These are phyloP conservation scores for Ogataea allantospora DNA, from an alignment of 805 yeast species.

Conservation along the genomic window DNA sequence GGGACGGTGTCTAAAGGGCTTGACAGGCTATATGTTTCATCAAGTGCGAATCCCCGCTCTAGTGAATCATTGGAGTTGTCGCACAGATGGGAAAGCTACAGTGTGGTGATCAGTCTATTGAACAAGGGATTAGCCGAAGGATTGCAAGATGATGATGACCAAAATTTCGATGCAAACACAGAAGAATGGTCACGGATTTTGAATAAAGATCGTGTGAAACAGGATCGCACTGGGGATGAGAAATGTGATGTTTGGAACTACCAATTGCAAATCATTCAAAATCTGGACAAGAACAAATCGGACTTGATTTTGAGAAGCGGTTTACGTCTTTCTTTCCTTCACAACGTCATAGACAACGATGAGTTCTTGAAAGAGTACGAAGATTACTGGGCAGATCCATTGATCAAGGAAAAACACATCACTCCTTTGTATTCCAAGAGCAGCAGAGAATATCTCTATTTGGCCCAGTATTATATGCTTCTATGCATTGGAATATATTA, in stretches of 20 bases:
- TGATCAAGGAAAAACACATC: conserved; percentile 26
- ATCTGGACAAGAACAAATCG: conserved; percentile 20
- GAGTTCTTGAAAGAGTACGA: conserved; percentile 65
- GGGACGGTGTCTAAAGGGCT: no score
- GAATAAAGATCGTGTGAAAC: conserved; percentile 10
- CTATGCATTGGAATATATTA: conserved; percentile 32
- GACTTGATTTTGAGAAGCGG: conserved; percentile 24
- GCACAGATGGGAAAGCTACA: conserved; percentile 27
- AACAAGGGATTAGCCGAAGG: conserved; percentile 27
- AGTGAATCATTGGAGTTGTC: conserved; percentile 6
- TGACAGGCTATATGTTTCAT: not conserved
- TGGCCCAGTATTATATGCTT: conserved; percentile 33
- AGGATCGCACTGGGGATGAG: conserved; percentile 19
- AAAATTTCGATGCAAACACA: conserved; percentile 26
- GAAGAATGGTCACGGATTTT: conserved; percentile 31
- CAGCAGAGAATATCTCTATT: conserved; percentile 29
- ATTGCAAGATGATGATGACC: conserved; percentile 23
- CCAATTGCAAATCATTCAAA: conserved; percentile 21
- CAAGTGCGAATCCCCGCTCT: not conserved
- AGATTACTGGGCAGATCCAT: conserved; percentile 28
- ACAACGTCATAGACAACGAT: conserved; percentile 57
- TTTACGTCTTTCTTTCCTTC: conserved; percentile 22
- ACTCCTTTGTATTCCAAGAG: conserved; percentile 25
- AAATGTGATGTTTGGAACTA: conserved; percentile 29
- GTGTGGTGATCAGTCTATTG: conserved; percentile 24